Percentiles rank a stretch among this genome's conserved stretches.
Evolutionary conservation across 441 rosid species (phyloP).

Genomic region (Aleurites moluccanus): DNA sequence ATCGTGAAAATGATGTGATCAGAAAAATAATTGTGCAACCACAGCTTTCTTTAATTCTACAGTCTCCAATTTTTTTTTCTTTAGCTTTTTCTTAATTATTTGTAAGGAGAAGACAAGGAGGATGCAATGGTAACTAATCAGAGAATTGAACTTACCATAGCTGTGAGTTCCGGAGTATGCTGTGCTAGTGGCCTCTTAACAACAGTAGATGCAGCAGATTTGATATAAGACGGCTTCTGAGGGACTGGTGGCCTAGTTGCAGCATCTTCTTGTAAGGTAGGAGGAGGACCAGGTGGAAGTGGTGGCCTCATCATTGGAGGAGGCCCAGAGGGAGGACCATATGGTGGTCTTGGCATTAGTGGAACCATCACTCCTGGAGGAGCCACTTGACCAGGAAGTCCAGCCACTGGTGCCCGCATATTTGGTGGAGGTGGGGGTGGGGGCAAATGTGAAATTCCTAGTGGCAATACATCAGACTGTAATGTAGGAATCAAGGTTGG

Average conservation of each 20-base stretch:
- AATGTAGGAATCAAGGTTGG: slow-evolving; percentile 39
- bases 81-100: background rate
- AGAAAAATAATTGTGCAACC: background rate
- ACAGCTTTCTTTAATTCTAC: background rate
- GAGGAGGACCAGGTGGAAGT: slow-evolving; percentile 94
- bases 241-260: slow-evolving; percentile 52
- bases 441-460: slow-evolving; percentile 67
- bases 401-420: slow-evolving; percentile 51
- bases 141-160: slow-evolving; percentile 65
- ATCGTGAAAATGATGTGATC: background rate
- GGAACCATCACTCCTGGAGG: slow-evolving; percentile 71
- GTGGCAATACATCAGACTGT: slow-evolving; percentile 62
- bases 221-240: slow-evolving; percentile 86
- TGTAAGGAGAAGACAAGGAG: background rate
- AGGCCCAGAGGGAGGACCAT: slow-evolving; percentile 81
- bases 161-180: slow-evolving; percentile 90
- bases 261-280: slow-evolving; percentile 52
- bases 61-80: background rate
- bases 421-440: slow-evolving; percentile 70
- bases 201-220: slow-evolving; percentile 97
- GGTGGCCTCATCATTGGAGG: slow-evolving; percentile 95
- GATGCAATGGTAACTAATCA: background rate
- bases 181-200: slow-evolving; percentile 96
- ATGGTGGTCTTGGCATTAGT: slow-evolving; percentile 74
- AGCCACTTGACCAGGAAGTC: slow-evolving; percentile 51